A percentile compares a stretch with the other conserved stretches of the same genome.
Conservation (phyloP, 1,139 yeast genomes). For the Suhomyces panamericanus region DNA sequence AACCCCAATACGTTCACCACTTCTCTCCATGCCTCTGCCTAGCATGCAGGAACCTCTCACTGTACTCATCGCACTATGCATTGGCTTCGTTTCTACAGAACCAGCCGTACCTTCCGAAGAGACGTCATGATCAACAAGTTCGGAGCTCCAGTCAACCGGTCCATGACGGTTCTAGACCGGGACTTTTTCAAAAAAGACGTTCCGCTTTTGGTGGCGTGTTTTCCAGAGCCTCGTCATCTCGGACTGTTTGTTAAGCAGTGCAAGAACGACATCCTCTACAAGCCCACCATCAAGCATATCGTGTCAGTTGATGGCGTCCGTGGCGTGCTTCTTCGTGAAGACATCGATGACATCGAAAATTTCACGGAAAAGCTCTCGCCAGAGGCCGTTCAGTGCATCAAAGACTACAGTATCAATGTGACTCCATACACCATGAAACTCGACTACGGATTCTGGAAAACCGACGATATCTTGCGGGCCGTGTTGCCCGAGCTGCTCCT, state of each 20-base stretch:
- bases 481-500: conserved; percentile 71
- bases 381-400: conserved; percentile 44
- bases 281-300: conserved; percentile 68
- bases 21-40: not conserved
- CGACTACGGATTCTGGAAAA: conserved; percentile 79
- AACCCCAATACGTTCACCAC: not conserved
- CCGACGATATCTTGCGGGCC: conserved; percentile 79
- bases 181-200: conserved; percentile 57
- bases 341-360: conserved; percentile 39
- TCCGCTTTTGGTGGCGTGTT: conserved; percentile 63
- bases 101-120: conserved; percentile 8
- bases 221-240: conserved; percentile 64
- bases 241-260: conserved; percentile 56
- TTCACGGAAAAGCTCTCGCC: conserved; percentile 43
- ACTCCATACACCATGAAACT: conserved; percentile 57
- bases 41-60: not conserved
- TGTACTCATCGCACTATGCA: conserved; percentile 2
- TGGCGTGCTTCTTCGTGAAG: conserved; percentile 65
- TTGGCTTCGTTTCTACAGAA: conserved; percentile 7
- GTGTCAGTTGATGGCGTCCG: conserved; percentile 50
- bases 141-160: conserved; percentile 68
- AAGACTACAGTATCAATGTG: conserved; percentile 47
- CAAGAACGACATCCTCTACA: conserved; percentile 55
- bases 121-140: conserved; percentile 28
- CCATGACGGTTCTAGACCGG: conserved; percentile 67